phyloP scores from a whole-genome alignment of 306 rosid genomes.

The Vigna radiata region DNA sequence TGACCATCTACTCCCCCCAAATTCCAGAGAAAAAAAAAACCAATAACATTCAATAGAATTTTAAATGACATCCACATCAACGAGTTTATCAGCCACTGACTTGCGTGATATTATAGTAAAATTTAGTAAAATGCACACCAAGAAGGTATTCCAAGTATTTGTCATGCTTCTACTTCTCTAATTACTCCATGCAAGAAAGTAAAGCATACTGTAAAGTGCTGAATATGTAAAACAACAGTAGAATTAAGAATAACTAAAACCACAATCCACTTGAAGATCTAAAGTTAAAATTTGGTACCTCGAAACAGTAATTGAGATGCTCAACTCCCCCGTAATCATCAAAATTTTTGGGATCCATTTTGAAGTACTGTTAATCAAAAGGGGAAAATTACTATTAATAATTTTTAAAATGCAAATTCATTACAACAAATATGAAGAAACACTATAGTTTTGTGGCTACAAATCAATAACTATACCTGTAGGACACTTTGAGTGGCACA shows the following conservation, averaged over 20 bases:
- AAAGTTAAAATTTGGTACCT: slow-evolving; percentile 62
- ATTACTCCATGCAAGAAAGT: slow-evolving; percentile 14
- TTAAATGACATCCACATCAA: slow-evolving; percentile 21
- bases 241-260: slow-evolving; percentile 24
- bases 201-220: slow-evolving; percentile 8
- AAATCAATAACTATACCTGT: slow-evolving; percentile 68
- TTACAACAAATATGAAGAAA: slow-evolving; percentile 27
- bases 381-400: slow-evolving; percentile 32
- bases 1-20: not conserved
- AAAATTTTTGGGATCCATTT: slow-evolving; percentile 81
- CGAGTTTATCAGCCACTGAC: slow-evolving; percentile 22
- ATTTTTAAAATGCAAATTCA: slow-evolving; percentile 38
- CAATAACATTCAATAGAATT: slow-evolving; percentile 10
- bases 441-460: slow-evolving; percentile 5
- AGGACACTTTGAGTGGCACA: slow-evolving; percentile 95
- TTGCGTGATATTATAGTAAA: slow-evolving; percentile 14
- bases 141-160: slow-evolving; percentile 20
- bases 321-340: slow-evolving; percentile 88
- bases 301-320: slow-evolving; percentile 88
- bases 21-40: slow-evolving; percentile 1
- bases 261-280: slow-evolving; percentile 42
- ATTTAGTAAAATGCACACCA: slow-evolving; percentile 9
- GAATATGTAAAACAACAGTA: not conserved
- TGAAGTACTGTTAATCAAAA: slow-evolving; percentile 80
- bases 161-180: slow-evolving; percentile 6